Base-by-base conservation (phyloP, 1,139 yeast species). In the Blastobotrys serpentis region DNA sequence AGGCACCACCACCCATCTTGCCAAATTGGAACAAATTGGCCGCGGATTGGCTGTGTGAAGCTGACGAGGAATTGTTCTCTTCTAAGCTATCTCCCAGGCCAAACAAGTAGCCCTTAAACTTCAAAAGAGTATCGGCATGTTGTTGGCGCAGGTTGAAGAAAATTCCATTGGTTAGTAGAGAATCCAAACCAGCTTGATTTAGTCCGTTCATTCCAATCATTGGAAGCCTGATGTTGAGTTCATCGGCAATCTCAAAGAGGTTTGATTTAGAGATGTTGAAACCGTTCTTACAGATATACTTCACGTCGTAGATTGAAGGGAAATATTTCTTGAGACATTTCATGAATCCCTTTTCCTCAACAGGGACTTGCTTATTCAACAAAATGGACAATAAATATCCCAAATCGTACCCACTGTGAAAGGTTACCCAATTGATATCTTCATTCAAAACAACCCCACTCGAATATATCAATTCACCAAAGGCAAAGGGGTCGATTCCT, bases 361-460 rank as follows among this genome's bases (percentile, higher is more conserved):
- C 79, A 0, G 98, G 98, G 72, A 92, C 84, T 45, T 76, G 73
- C 51, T 80, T 78, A 66, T 88, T 87, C 57, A 84, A 79, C 65
- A 92, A 74, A 55, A 89, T 74, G 49, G 95, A 82, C 34, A 89
- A 72, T 55, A 92, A 73, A 66, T 90, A 90, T 1, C 98, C 98
- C 64, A 90, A 78, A 67, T 92, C 98, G 67, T 92, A 92, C 13
- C 98, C 98, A 1, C 71, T 60, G 66, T 92, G 98, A 69, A 84
- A 92, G 54, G 96, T 85, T 48, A 89, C 76, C 98, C 98, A 92
- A 50, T 84, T 81, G 46, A 87, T 79, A 26, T 82, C 75, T 25
- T 79, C 76, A 56, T 87, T 83, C 57, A 92, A 72, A 34, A 90
- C 78, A 52, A 92, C 72, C 0, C 98, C 98, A 48, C 95, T 85